Conservation (phyloP, 805 yeast species). For the Yamadazyma akitaensis region DNA sequence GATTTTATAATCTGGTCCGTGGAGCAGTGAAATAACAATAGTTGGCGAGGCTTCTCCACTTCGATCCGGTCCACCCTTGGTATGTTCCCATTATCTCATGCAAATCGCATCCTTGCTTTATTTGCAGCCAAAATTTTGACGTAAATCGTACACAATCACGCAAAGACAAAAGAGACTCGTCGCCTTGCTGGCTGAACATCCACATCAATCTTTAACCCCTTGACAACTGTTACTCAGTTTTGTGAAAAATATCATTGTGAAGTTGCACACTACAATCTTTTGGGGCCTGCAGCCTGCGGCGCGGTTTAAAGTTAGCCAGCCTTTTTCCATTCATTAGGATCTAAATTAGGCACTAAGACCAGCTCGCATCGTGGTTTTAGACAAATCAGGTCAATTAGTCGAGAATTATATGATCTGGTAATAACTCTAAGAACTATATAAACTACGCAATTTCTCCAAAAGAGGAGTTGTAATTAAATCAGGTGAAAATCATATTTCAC, state of each 20-base stretch:
- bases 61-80: too few relatives aligned
- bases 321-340: background rate
- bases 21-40: too few relatives aligned
- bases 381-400: background rate
- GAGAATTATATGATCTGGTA: background rate
- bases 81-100: too few relatives aligned
- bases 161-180: too few relatives aligned
- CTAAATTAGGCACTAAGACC: background rate
- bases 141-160: too few relatives aligned
- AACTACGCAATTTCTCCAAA: background rate
- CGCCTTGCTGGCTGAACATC: background rate
- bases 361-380: background rate
- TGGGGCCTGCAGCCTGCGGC: background rate
- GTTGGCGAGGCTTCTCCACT: too few relatives aligned
- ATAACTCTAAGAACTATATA: background rate
- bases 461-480: background rate
- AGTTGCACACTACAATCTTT: too few relatives aligned
- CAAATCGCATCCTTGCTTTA: background rate
- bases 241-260: background rate
- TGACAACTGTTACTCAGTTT: background rate
- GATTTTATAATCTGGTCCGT: too few relatives aligned
- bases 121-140: background rate
- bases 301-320: background rate
- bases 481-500: background rate
- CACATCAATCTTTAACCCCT: background rate